phyloP scores from a whole-genome alignment of 1,284 basidiomycete genomes.

The Porodaedalea pini region DNA sequence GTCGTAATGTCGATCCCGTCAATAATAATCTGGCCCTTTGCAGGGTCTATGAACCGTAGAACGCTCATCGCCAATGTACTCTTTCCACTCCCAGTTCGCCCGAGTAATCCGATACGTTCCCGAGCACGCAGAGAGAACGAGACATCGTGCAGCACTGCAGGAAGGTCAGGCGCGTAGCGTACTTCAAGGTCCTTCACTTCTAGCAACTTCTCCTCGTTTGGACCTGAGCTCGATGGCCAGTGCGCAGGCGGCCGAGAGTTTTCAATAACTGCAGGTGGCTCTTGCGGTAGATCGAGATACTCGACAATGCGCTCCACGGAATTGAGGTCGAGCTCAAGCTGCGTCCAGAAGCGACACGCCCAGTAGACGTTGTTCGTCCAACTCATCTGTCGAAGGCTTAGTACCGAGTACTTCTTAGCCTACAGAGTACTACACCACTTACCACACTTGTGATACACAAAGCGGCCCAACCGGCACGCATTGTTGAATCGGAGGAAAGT shows the following conservation, averaged over 20 bases:
- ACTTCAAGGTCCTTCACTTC: slow-evolving; percentile 55
- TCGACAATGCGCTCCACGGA: slow-evolving; percentile 86
- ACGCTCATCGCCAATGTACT: slow-evolving; percentile 82
- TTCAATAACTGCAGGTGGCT: slow-evolving; percentile 71
- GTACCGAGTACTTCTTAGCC: background rate
- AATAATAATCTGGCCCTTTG: slow-evolving; percentile 73
- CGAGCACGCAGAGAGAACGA: slow-evolving; percentile 62
- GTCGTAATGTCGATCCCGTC: slow-evolving; percentile 88
- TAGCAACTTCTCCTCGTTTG: slow-evolving; percentile 25
- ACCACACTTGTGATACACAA: slow-evolving; percentile 78
- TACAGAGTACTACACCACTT: background rate
- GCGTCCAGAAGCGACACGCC: slow-evolving; percentile 61
- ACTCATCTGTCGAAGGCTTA: slow-evolving; percentile 35
- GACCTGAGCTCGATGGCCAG: slow-evolving; percentile 72
- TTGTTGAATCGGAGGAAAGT: slow-evolving; percentile 47
- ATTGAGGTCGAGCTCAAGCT: slow-evolving; percentile 66
- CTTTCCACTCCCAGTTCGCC: slow-evolving; percentile 59
- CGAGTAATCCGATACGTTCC: slow-evolving; percentile 71
- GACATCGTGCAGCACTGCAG: slow-evolving; percentile 74
- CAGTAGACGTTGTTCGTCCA: slow-evolving; percentile 62
- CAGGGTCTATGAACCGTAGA: slow-evolving; percentile 85
- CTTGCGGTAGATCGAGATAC: slow-evolving; percentile 85
- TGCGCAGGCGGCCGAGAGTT: slow-evolving; percentile 72
- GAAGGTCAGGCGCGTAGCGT: slow-evolving; percentile 83
- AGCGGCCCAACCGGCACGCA: slow-evolving; percentile 46